phyloP scores from a whole-genome alignment of 2,329 filamentous ascomycete genomes.

The Fulvia fulva region DNA sequence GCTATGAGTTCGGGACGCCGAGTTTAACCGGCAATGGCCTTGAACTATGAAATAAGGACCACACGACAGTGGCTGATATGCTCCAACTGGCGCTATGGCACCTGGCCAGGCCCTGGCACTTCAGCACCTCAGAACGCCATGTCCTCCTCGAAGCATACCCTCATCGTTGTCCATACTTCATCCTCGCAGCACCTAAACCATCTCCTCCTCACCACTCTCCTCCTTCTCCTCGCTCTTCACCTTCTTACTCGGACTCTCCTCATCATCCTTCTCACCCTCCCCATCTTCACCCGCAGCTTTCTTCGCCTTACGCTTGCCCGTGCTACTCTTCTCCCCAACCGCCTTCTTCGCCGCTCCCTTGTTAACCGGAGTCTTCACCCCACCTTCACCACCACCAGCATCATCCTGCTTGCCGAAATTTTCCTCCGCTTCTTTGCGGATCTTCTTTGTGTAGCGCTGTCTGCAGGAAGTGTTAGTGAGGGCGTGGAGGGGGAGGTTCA shows the following conservation, averaged over 20 bases:
- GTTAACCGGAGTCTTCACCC: background rate
- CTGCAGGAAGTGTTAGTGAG: background rate
- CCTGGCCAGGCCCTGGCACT: too few relatives aligned
- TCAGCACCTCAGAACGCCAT: background rate
- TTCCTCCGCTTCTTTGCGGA: slow-evolving; percentile 7
- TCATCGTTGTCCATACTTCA: background rate
- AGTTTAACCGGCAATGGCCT: background rate
- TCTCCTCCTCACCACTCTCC: background rate
- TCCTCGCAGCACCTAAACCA: background rate
- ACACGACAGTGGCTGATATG: too few relatives aligned
- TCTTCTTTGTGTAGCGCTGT: slow-evolving; percentile 5
- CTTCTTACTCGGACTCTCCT: slow-evolving; percentile 5
- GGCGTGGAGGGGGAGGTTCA: background rate
- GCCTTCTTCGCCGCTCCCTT: slow-evolving; percentile 1
- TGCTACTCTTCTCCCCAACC: background rate
- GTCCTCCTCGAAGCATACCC: background rate
- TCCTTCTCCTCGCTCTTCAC: slow-evolving; percentile 5
- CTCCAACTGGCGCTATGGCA: too few relatives aligned
- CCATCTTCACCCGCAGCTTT: background rate
- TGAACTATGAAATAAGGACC: too few relatives aligned
- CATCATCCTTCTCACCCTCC: background rate
- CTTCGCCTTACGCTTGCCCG: slow-evolving; percentile 2
- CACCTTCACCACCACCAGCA: background rate
- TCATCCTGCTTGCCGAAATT: background rate
- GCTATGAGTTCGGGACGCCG: background rate